These are phyloP conservation scores for Schizophyllum amplum DNA, from an alignment of 1,284 basidiomycete genomes.

Conservation along the genomic window DNA sequence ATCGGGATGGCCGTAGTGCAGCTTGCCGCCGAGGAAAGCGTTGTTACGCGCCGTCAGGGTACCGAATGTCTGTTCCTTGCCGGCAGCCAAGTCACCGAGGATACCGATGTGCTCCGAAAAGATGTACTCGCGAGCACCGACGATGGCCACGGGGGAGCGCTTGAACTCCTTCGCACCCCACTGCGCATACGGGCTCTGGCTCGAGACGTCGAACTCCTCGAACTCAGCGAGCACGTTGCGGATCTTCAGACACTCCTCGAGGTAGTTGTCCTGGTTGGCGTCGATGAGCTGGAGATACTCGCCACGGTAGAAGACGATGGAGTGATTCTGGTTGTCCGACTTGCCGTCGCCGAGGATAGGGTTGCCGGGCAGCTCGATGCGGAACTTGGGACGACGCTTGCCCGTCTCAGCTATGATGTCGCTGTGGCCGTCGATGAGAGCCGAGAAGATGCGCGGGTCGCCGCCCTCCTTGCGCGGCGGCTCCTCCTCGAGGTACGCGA, in stretches of 20 bases:
- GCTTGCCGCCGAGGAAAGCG: constrained; percentile 96
- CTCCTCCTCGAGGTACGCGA: constrained; percentile 98
- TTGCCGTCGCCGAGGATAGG: constrained; percentile 99
- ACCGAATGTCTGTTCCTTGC: constrained; percentile 99
- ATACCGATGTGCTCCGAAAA: constrained; percentile 99
- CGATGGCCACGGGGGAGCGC: constrained; percentile 84
- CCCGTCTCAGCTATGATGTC: constrained; percentile 90
- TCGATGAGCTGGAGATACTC: constrained; percentile 99
- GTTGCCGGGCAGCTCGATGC: constrained; percentile 97
- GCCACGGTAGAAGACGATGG: constrained; percentile 98
- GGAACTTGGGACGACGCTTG: constrained; percentile 91
- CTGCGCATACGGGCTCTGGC: constrained; percentile 86
- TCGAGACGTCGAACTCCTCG: constrained; percentile 86
- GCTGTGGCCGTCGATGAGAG: constrained; percentile 95
- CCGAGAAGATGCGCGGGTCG: constrained; percentile 92
- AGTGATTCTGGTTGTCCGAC: constrained; percentile 99
- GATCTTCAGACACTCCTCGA: constrained; percentile 99
- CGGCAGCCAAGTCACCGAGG: constrained; percentile 94
- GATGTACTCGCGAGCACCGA: constrained; percentile 98
- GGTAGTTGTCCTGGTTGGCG: constrained; percentile 99
- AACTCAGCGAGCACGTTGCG: constrained; percentile 98
- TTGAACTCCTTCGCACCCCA: constrained; percentile 86
- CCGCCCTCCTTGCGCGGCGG: constrained; percentile 89
- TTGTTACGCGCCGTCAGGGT: constrained; percentile 92
- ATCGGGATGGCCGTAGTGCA: constrained; percentile 99